phyloP scores from a whole-genome alignment of 2,329 filamentous ascomycete genomes.

The Neodidymelliopsis sp. region DNA sequence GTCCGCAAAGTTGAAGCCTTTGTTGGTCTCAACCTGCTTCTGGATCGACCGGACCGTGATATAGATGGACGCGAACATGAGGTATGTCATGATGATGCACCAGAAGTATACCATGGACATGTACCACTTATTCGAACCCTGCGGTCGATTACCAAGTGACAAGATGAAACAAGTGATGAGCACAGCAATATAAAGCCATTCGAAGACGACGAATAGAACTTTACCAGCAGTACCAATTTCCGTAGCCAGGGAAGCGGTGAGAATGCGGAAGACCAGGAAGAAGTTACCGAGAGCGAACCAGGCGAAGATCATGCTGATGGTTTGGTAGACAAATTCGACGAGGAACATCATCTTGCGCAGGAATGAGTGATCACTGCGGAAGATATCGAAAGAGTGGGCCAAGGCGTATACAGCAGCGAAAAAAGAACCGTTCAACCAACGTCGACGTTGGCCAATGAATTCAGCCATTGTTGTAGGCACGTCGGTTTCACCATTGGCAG shows the following conservation, averaged over 20 bases:
- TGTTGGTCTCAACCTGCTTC: conserved; percentile 65
- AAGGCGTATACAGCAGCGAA: conserved; percentile 96
- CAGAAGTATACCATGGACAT: conserved; percentile 99
- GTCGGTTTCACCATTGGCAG: conserved; percentile 94
- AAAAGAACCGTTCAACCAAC: conserved; percentile 98
- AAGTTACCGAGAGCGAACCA: conserved; percentile 99
- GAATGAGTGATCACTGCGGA: conserved; percentile 88
- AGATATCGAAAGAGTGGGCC: conserved; percentile 95
- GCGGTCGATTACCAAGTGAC: conserved; percentile 90
- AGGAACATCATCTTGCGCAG: conserved; percentile 89
- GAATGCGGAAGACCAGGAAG: conserved; percentile 97
- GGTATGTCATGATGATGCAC: conserved; percentile 89
- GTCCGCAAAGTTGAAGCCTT: conserved; percentile 72
- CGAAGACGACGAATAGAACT: conserved; percentile 87
- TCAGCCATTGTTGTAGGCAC: conserved; percentile 94
- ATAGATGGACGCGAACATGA: conserved; percentile 93
- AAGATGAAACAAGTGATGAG: conserved; percentile 95
- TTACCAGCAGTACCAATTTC: conserved; percentile 80
- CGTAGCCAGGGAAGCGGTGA: conserved; percentile 83
- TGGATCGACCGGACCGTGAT: conserved; percentile 90
- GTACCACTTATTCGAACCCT: conserved; percentile 92
- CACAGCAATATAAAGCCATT: conserved; percentile 93
- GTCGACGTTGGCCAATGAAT: conserved; percentile 91
- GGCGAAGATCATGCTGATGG: conserved; percentile 95
- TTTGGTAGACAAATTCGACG: conserved; percentile 93